phyloP scores from a whole-genome alignment of 108 stramenopile species.

The Skeletonema menzelii region DNA sequence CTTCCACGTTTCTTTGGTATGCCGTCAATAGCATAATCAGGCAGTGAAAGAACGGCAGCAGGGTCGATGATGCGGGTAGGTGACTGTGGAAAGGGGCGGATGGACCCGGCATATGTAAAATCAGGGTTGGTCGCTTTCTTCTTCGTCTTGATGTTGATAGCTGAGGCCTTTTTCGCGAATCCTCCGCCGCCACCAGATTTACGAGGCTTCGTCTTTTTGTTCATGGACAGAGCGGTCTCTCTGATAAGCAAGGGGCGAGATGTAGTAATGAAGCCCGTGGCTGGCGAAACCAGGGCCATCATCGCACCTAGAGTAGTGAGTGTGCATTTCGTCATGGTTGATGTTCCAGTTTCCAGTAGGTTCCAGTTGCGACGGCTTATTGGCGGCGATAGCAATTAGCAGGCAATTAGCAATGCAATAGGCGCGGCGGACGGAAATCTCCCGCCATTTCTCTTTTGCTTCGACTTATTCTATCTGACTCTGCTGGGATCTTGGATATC shows the following conservation, averaged over 20 bases:
- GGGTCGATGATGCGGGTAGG: slow-evolving; percentile 61
- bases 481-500: no score
- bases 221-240: slow-evolving; percentile 11
- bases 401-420: no score
- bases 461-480: no score
- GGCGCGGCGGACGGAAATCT: no score
- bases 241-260: background rate
- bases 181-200: slow-evolving; percentile 6
- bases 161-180: slow-evolving; percentile 15
- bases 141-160: slow-evolving; percentile 21
- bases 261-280: background rate
- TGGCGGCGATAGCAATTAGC: no score
- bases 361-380: no score
- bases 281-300: background rate
- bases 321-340: background rate
- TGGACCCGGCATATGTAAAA: slow-evolving; percentile 68
- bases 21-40: slow-evolving; percentile 82
- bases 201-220: slow-evolving; percentile 8
- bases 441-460: no score
- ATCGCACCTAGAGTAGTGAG: background rate
- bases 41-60: slow-evolving; percentile 39
- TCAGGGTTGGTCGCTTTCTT: slow-evolving; percentile 12
- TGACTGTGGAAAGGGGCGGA: slow-evolving; percentile 66
- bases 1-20: slow-evolving; percentile 42
- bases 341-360: no score